Base-by-base conservation (phyloP, 768 basidiomycete species). In the Calocybe gangraenosa region DNA sequence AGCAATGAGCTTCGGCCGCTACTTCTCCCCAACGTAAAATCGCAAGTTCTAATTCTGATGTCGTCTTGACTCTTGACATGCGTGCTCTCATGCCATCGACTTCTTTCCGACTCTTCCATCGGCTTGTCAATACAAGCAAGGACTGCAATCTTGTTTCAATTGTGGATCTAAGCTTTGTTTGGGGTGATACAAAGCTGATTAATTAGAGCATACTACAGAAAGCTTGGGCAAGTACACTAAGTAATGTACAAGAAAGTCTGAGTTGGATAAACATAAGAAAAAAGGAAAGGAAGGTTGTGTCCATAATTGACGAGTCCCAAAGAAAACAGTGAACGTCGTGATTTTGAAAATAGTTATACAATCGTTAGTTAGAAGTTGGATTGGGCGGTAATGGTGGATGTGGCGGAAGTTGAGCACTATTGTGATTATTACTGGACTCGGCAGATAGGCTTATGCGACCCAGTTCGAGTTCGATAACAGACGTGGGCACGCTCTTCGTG, bases 401-500 rank as follows among this genome's bases (percentile, higher is more conserved):
- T 2, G 69, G 65, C n/a, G 69, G 69, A 14, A 74, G 65, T 37
- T 52, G 63, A 9, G 52, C 60, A 13, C 66, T 69, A 0, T 42
- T 31, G 23, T 50, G 31, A 19, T 21, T 46, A 13, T 42, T 21
- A 30, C 48, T 44, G 4, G 40, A 50, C 14, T 62, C 63, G 0
- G 69, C 67, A 3, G 64, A 63, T 18, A 63, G 63, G 48, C 65
- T 75, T 35, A 28, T 11, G 11, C 73, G 67, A 30, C 73, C 65
- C 58, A 77, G 78, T 39, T 74, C 65, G 23, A 78, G 63, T 9
- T 79, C 78, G 2, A 75, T 75, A n/a, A 76, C 69, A 13, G 78
- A 75, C 46, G 76, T 65, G 1, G 78, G 75, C 30, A 80, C 63
- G 46, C 79, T 82, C 37, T 81, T 76, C 0, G 76, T 75, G 30